Evolutionary conservation across 2,329 filamentous ascomycete genomes (phyloP).

Genomic region (Curvularia lunata): DNA sequence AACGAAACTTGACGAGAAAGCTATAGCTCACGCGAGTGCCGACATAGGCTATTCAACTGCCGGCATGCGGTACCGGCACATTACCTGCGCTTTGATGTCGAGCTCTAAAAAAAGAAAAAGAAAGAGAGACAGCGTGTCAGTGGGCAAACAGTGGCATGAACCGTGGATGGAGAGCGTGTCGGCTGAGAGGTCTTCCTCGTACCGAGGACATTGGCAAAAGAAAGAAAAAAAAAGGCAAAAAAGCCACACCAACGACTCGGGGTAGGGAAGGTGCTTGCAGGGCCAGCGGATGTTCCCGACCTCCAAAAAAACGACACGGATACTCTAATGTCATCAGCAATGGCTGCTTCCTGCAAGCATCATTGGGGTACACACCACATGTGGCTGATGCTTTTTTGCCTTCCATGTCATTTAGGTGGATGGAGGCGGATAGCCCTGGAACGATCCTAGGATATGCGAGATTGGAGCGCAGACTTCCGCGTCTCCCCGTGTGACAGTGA

Average conservation of each 20-base stretch:
- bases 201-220: background rate
- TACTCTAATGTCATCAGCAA: background rate
- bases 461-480: background rate
- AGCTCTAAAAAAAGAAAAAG: background rate
- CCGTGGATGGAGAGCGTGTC: too few species aligned
- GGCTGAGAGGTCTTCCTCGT: background rate
- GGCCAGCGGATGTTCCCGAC: slow-evolving; percentile 12
- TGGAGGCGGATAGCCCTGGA: background rate
- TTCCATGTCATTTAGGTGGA: background rate
- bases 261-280: slow-evolving; percentile 4
- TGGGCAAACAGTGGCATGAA: too few species aligned
- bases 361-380: background rate
- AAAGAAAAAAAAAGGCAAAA: background rate
- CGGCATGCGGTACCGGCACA: background rate
- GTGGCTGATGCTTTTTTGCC: background rate
- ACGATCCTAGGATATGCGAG: background rate
- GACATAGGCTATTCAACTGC: background rate
- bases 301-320: slow-evolving; percentile 5
- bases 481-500: slow-evolving; percentile 1
- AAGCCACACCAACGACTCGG: background rate
- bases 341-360: background rate
- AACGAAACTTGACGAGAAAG: background rate
- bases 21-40: background rate
- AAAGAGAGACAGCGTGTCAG: background rate
- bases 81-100: background rate